phyloP scores from a whole-genome alignment of 202 grass and related monocot species.

The Dendrocalamus latiflorus region DNA sequence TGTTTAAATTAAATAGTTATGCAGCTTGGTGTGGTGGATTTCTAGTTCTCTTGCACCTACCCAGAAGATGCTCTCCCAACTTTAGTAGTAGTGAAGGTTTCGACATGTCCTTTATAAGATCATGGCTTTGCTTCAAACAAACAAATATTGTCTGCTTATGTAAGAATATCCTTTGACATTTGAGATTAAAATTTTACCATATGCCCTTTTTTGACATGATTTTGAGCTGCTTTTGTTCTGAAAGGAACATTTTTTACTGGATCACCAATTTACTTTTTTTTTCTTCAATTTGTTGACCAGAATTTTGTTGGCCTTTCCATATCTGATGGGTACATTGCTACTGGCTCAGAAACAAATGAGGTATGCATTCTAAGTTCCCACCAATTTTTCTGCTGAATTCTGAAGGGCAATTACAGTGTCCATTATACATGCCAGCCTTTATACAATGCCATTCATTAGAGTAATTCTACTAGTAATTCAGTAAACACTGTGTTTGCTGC shows the following conservation, averaged over 20 bases:
- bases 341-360: constrained; percentile 99
- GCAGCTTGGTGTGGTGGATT: background rate
- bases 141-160: background rate
- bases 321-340: constrained; percentile 96
- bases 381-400: background rate
- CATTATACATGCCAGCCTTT: background rate
- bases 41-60: background rate
- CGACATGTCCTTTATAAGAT: background rate
- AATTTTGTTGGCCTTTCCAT: constrained; percentile 98
- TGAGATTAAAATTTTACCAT: background rate
- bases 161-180: background rate
- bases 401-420: background rate
- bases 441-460: constrained; percentile 8
- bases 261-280: constrained; percentile 17
- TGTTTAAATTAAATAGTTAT: background rate
- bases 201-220: background rate
- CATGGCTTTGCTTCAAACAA: background rate
- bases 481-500: background rate
- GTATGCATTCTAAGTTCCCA: constrained; percentile 40
- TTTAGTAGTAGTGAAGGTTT: background rate
- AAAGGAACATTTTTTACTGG: background rate
- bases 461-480: background rate
- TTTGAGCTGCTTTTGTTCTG: background rate
- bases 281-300: constrained; percentile 46
- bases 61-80: background rate